Evolutionary conservation across 1,284 basidiomycete species (phyloP).

Genomic region (Phellopilus nigrolimitatus): DNA sequence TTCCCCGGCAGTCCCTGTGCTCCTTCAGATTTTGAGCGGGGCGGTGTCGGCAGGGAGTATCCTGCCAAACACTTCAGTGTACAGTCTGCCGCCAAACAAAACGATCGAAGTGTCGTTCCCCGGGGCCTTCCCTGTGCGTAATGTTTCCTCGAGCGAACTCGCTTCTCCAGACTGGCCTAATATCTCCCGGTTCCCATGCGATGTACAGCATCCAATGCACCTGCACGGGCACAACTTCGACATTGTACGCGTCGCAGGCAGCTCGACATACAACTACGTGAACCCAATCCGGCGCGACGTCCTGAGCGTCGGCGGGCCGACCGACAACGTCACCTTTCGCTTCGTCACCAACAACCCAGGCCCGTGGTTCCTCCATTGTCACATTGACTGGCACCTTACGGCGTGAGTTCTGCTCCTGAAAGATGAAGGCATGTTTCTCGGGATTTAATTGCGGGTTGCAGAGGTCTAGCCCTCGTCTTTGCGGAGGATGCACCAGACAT

Average conservation of each 20-base stretch:
- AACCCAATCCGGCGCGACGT: conserved; percentile 32
- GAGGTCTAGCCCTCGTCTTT: conserved; percentile 18
- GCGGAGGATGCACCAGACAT: conserved; percentile 16
- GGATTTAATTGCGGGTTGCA: neutral
- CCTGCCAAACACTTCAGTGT: conserved; percentile 30
- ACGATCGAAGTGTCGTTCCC: conserved; percentile 34
- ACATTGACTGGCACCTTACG: conserved; percentile 21
- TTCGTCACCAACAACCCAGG: conserved; percentile 22
- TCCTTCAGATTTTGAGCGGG: conserved; percentile 37
- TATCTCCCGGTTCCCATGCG: conserved; percentile 22
- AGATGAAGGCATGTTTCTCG: neutral
- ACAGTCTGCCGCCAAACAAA: conserved; percentile 28
- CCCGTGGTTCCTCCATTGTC: conserved; percentile 20
- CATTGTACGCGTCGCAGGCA: conserved; percentile 29
- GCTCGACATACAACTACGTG: conserved; percentile 28
- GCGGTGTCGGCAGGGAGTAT: conserved; percentile 28
- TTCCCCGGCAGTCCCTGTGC: conserved; percentile 30
- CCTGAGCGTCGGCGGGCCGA: conserved; percentile 28
- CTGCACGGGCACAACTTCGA: conserved; percentile 25
- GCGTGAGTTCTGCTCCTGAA: conserved; percentile 12
- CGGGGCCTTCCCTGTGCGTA: conserved; percentile 12
- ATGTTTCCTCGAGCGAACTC: neutral
- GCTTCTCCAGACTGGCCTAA: neutral
- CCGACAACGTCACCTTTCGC: conserved; percentile 31
- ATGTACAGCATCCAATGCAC: conserved; percentile 25